phyloP scores from a whole-genome alignment of 441 rosid species.

The Populus tomentosa region DNA sequence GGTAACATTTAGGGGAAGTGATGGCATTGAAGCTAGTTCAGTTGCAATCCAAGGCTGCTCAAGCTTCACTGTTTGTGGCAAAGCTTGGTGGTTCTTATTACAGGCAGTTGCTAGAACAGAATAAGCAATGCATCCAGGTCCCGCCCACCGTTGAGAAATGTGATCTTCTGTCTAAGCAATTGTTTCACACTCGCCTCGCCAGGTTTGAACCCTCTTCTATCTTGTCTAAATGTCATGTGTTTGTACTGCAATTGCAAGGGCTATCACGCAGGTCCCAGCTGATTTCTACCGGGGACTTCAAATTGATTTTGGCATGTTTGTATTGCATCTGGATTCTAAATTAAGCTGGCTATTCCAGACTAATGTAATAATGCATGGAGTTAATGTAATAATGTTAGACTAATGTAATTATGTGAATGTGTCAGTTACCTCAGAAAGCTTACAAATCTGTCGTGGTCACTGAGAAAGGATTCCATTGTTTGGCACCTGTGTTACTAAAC shows the following conservation, averaged over 20 bases:
- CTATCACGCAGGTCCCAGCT: background rate
- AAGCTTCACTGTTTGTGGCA: constrained; percentile 55
- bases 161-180: constrained; percentile 52
- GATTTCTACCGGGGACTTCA: background rate
- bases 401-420: background rate
- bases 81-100: constrained; percentile 65
- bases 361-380: background rate
- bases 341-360: background rate
- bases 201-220: constrained; percentile 33
- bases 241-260: too few species aligned
- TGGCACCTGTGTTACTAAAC: background rate
- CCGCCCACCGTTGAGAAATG: constrained; percentile 72
- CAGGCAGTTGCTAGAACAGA: constrained; percentile 68
- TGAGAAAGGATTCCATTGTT: background rate
- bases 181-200: constrained; percentile 76
- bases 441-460: background rate
- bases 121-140: constrained; percentile 66
- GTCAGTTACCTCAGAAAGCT: background rate
- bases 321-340: background rate
- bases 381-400: too few species aligned
- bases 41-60: constrained; percentile 68
- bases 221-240: too few species aligned
- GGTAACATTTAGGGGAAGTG: constrained; percentile 25
- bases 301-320: background rate
- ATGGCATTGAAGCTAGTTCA: constrained; percentile 70